phyloP scores from a whole-genome alignment of 305 asterid genomes.

The Fraxinus albicans region DNA sequence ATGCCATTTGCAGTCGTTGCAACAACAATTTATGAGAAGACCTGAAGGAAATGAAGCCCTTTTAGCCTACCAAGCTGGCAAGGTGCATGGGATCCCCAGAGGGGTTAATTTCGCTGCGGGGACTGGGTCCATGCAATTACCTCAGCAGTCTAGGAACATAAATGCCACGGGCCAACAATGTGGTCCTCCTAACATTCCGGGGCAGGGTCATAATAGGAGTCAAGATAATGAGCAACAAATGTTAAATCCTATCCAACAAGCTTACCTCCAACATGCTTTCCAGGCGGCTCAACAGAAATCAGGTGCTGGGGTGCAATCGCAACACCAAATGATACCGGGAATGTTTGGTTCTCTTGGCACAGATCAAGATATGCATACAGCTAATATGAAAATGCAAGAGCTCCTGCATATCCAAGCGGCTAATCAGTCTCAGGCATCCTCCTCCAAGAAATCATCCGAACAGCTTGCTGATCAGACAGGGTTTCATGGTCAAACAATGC shows the following conservation, averaged over 20 bases:
- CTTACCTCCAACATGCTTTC: conserved; percentile 75
- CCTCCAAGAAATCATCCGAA: conserved; percentile 70
- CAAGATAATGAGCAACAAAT: conserved; percentile 80
- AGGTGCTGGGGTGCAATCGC: conserved; percentile 65
- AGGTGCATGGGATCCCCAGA: conserved; percentile 63
- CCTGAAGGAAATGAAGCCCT: conserved; percentile 82
- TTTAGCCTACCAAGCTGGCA: conserved; percentile 78
- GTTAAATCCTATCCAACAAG: conserved; percentile 79
- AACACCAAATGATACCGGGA: conserved; percentile 76
- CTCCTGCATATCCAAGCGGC: conserved; percentile 56
- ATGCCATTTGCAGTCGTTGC: conserved; percentile 54
- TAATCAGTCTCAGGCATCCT: conserved; percentile 63
- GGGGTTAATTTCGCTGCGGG: conserved; percentile 61
- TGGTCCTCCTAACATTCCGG: conserved; percentile 59
- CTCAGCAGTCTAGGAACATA: conserved; percentile 78
- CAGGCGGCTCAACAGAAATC: conserved; percentile 86
- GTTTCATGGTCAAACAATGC: conserved; percentile 61
- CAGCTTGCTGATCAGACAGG: conserved; percentile 46
- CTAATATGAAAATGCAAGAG: conserved; percentile 74
- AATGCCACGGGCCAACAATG: conserved; percentile 74
- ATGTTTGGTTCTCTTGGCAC: conserved; percentile 61
- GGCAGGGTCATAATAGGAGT: conserved; percentile 70
- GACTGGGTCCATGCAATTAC: conserved; percentile 67
- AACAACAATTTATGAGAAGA: conserved; percentile 77
- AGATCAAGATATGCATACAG: conserved; percentile 71